A percentile compares a stretch with the other conserved stretches of the same genome.
Conservation (phyloP, 1,284 basidiomycete species). For the Trametes sp. region DNA sequence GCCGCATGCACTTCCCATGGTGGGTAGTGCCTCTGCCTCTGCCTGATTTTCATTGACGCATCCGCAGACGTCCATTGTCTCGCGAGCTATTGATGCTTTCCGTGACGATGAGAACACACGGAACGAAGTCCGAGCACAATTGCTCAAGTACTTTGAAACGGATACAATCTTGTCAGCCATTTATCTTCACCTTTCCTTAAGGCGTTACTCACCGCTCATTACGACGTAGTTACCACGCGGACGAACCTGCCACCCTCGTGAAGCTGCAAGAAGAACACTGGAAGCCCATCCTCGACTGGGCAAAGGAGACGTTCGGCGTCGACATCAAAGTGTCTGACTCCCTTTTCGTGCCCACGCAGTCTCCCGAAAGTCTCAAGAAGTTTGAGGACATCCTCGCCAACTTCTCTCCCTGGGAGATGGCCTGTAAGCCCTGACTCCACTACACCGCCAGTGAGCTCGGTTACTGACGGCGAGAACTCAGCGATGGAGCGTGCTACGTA, state of each 20-base stretch:
- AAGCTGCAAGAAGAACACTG: constrained; percentile 88
- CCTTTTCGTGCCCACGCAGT: constrained; percentile 73
- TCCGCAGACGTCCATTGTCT: constrained; percentile 86
- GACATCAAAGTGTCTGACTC: constrained; percentile 75
- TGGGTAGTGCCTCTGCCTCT: constrained; percentile 47
- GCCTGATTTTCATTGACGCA: background rate
- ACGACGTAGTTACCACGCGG: constrained; percentile 79
- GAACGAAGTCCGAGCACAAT: constrained; percentile 70
- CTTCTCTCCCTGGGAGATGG: constrained; percentile 87
- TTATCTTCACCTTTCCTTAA: background rate
- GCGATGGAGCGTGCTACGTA: constrained; percentile 94
- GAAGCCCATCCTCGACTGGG: constrained; percentile 90
- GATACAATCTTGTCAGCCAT: constrained; percentile 87
- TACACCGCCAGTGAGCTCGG: background rate
- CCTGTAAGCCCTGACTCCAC: constrained; percentile 62
- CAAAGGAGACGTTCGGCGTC: constrained; percentile 68
- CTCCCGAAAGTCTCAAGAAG: constrained; percentile 68
- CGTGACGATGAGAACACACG: constrained; percentile 58
- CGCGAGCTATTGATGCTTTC: constrained; percentile 89
- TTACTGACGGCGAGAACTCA: constrained; percentile 40
- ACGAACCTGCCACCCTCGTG: constrained; percentile 79
- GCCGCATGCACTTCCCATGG: constrained; percentile 92
- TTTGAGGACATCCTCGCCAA: constrained; percentile 63
- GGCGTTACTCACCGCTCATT: constrained; percentile 1
- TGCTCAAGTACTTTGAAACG: constrained; percentile 92